phyloP scores from a whole-genome alignment of 2,329 filamentous ascomycete species.

The Scolecobasidium constrictum region DNA sequence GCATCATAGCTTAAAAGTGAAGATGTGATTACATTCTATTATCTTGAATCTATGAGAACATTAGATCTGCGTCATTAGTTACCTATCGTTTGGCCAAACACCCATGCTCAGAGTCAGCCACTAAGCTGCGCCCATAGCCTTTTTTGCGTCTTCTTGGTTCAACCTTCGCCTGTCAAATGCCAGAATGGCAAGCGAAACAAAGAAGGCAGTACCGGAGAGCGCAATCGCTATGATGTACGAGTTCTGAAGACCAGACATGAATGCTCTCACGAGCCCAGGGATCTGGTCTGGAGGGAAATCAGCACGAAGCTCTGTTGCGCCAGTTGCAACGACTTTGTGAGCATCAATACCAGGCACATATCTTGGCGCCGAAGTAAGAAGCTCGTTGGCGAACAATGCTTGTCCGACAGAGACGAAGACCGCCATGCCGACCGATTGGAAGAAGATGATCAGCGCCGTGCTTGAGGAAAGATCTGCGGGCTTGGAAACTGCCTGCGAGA shows the following conservation, averaged over 20 bases:
- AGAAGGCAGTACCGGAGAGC: background rate
- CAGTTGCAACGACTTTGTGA: conserved; percentile 26
- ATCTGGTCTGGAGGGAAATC: conserved; percentile 17
- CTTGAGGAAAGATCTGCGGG: conserved; percentile 15
- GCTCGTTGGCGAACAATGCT: conserved; percentile 7
- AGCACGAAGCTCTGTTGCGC: conserved; percentile 31
- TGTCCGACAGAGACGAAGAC: conserved; percentile 8
- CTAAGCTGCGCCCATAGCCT: background rate
- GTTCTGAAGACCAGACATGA: conserved; percentile 10
- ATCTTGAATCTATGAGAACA: no score
- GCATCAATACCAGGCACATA: conserved; percentile 24
- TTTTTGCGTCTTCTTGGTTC: background rate
- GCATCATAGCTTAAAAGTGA: no score
- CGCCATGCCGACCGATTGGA: conserved; percentile 6
- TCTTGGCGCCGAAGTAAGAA: background rate
- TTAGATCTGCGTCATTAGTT: no score
- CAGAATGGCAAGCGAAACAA: conserved; percentile 17
- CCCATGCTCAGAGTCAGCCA: no score
- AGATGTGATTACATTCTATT: no score
- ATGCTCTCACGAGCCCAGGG: conserved; percentile 4
- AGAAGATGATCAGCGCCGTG: conserved; percentile 16
- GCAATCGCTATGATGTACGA: conserved; percentile 8
- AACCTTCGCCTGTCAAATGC: conserved; percentile 4
- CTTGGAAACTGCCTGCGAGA: conserved; percentile 21
- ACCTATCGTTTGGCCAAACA: no score